Evolutionary conservation across 305 asterid genomes (phyloP).

Genomic region (Rubia tinctorum): DNA sequence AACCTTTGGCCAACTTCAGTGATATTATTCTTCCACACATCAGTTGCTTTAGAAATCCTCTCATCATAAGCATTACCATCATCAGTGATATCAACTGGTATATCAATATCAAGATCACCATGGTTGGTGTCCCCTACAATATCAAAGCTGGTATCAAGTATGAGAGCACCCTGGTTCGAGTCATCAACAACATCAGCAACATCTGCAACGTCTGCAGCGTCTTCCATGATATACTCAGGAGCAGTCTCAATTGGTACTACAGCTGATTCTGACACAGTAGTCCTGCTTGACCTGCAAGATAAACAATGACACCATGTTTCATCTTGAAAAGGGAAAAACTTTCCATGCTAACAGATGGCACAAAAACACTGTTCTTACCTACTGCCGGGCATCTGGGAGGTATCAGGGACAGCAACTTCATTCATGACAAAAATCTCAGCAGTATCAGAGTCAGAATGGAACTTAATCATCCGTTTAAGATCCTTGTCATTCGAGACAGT

Average conservation of each 20-base stretch:
- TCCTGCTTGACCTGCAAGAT: constrained; percentile 90
- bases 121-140: constrained; percentile 68
- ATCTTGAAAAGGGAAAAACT: constrained; percentile 22
- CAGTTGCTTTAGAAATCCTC: constrained; percentile 73
- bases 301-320: constrained; percentile 23
- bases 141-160: constrained; percentile 64
- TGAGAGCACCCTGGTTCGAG: constrained; percentile 51
- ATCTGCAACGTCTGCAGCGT: constrained; percentile 24
- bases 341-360: constrained; percentile 26
- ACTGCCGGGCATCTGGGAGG: constrained; percentile 87
- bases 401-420: constrained; percentile 67
- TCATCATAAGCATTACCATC: constrained; percentile 51
- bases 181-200: constrained; percentile 54
- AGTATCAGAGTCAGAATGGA: constrained; percentile 59
- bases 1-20: constrained; percentile 98
- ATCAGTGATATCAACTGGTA: constrained; percentile 50
- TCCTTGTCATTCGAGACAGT: constrained; percentile 93
- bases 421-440: constrained; percentile 74
- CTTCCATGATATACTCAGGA: constrained; percentile 46
- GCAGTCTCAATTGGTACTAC: constrained; percentile 45
- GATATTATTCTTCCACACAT: constrained; percentile 83
- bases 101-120: constrained; percentile 39
- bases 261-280: constrained; percentile 75
- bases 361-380: constrained; percentile 59
- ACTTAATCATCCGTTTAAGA: constrained; percentile 78